Evolutionary conservation across 441 rosid species (phyloP).

Genomic region (Eutrema salsugineum): DNA sequence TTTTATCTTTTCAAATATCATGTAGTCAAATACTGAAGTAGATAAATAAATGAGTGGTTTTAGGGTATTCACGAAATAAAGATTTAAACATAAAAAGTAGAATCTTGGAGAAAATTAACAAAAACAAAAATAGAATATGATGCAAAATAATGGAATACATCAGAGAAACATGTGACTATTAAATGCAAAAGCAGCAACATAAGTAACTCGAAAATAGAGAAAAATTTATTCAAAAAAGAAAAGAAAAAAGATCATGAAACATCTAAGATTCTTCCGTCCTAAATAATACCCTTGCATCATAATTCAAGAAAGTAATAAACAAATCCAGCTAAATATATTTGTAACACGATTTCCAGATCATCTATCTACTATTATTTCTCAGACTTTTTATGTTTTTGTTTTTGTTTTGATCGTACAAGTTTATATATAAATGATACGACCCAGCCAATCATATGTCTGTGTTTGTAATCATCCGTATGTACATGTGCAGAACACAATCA

Average conservation of each 20-base stretch:
- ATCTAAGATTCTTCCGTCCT: slow-evolving; percentile 21
- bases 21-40: not conserved
- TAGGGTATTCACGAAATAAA: not conserved
- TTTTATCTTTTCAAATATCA: too few species aligned
- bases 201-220: not conserved
- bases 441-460: slow-evolving; percentile 17
- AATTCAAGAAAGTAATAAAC: not conserved
- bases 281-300: slow-evolving; percentile 16
- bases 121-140: not conserved
- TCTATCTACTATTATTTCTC: slow-evolving; percentile 12
- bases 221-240: not conserved
- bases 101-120: not conserved
- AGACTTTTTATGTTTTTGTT: not conserved
- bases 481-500: slow-evolving; percentile 6
- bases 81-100: not conserved
- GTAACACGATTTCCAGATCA: slow-evolving; percentile 22
- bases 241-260: not conserved
- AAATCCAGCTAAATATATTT: slow-evolving; percentile 8
- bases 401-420: not conserved
- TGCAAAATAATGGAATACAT: slow-evolving; percentile 8
- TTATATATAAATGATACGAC: not conserved
- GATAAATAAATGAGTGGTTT: not conserved
- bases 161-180: slow-evolving; percentile 31
- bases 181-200: slow-evolving; percentile 28
- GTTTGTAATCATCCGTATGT: not conserved